Conservation (phyloP, 2,329 filamentous ascomycete genomes). For the Ceratocystis huliohia region DNA sequence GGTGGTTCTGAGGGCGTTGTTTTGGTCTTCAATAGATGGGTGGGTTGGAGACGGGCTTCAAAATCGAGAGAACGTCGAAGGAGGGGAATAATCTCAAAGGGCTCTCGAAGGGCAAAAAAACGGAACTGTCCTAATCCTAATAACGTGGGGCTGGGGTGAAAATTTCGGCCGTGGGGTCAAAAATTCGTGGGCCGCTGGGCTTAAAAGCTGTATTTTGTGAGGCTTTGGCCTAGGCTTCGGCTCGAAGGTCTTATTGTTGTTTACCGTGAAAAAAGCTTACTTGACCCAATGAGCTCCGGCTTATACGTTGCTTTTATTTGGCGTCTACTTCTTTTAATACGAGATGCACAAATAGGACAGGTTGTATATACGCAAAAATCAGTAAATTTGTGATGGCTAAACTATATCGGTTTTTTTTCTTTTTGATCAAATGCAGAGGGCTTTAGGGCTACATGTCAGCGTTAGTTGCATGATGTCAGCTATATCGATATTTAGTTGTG, state of each 20-base stretch:
- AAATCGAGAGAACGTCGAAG: constrained; percentile 7
- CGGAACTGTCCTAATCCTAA: constrained; percentile 20
- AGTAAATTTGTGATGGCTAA: constrained; percentile 12
- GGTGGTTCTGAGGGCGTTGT: constrained; percentile 2
- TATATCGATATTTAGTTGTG: constrained; percentile 5
- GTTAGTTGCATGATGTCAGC: constrained; percentile 10
- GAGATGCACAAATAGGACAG: constrained; percentile 13
- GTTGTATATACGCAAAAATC: background rate
- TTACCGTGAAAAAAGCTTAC: too few species aligned
- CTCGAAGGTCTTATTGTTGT: background rate
- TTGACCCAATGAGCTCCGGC: too few species aligned
- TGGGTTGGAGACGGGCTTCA: constrained; percentile 6
- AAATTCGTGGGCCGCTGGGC: constrained; percentile 17
- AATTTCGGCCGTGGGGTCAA: constrained; percentile 21
- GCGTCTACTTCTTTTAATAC: background rate
- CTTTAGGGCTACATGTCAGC: constrained; percentile 16
- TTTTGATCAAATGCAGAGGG: constrained; percentile 17
- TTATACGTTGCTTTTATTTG: too few species aligned
- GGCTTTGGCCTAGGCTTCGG: constrained; percentile 3
- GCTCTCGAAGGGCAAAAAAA: constrained; percentile 9
- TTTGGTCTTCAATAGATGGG: constrained; percentile 1
- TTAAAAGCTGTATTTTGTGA: constrained; percentile 1
- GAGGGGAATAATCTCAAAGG: constrained; percentile 12
- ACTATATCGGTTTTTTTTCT: background rate
- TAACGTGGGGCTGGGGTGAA: constrained; percentile 20